These are phyloP conservation scores for Colletotrichum sp. DNA, from an alignment of 2,329 filamentous ascomycete species.

Conservation along the genomic window DNA sequence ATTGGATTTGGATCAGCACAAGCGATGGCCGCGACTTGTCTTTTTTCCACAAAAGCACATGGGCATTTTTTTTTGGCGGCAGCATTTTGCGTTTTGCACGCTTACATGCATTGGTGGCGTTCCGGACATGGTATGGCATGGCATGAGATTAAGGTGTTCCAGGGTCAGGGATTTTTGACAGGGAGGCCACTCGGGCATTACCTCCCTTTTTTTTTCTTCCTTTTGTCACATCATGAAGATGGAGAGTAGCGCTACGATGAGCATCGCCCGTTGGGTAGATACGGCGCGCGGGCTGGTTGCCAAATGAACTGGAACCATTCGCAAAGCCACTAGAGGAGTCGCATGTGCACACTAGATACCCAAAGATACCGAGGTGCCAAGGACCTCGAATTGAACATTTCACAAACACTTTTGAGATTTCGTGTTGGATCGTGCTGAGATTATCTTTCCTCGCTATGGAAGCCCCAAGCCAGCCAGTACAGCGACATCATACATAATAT, in stretches of 20 bases:
- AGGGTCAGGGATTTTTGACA: background rate
- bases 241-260: background rate
- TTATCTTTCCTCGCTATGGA: background rate
- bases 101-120: conserved; percentile 11
- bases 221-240: conserved; percentile 1
- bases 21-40: background rate
- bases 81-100: conserved; percentile 1
- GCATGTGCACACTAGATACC: background rate
- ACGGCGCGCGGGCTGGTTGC: background rate
- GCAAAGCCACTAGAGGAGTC: background rate
- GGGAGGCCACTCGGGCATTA: background rate
- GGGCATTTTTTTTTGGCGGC: background rate
- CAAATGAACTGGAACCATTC: background rate
- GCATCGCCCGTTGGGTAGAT: background rate
- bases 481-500: background rate
- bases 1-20: background rate
- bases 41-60: background rate
- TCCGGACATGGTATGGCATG: background rate
- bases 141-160: conserved; percentile 9
- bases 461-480: background rate
- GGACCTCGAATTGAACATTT: background rate
- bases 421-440: background rate
- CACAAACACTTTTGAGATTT: background rate
- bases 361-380: background rate
- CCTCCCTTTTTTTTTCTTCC: background rate